phyloP scores from a whole-genome alignment of 129 eudicot genomes.

The Helianthus annuus region DNA sequence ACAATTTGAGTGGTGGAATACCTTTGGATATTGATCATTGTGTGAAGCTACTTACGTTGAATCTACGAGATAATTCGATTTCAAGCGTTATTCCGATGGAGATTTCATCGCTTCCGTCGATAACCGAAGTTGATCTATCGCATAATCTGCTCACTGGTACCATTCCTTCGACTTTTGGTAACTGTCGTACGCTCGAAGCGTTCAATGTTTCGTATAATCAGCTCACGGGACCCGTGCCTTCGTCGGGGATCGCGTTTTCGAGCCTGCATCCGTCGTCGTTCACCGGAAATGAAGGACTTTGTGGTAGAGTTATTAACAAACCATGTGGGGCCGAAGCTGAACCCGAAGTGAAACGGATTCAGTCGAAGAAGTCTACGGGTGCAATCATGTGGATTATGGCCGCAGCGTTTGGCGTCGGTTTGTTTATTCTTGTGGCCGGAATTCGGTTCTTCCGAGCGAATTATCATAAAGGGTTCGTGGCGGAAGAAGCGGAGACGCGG shows the following conservation, averaged over 20 bases:
- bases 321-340: constrained; percentile 50
- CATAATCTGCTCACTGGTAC: constrained; percentile 68
- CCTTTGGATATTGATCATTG: constrained; percentile 93
- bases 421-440: constrained; percentile 67
- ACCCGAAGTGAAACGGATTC: constrained; percentile 24
- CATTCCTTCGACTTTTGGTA: constrained; percentile 72
- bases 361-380: constrained; percentile 61
- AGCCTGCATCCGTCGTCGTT: constrained; percentile 83
- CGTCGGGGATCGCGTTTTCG: constrained; percentile 55
- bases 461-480: constrained; percentile 33
- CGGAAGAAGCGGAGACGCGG: constrained; percentile 47
- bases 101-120: constrained; percentile 79
- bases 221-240: constrained; percentile 77
- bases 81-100: constrained; percentile 94
- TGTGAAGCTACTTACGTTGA: constrained; percentile 61
- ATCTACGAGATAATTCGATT: constrained; percentile 53
- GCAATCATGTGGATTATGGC: constrained; percentile 88
- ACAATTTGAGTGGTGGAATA: constrained; percentile 71
- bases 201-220: constrained; percentile 88
- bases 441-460: constrained; percentile 65
- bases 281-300: constrained; percentile 82
- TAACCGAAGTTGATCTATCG: constrained; percentile 76
- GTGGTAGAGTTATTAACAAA: constrained; percentile 58
- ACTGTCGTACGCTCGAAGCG: constrained; percentile 64
- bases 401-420: constrained; percentile 69